Evolutionary conservation across 2,329 filamentous ascomycete species (phyloP), one percentile per base, ranked within the genome.

Genomic region (Neopestalotiopsis rosae): DNA sequence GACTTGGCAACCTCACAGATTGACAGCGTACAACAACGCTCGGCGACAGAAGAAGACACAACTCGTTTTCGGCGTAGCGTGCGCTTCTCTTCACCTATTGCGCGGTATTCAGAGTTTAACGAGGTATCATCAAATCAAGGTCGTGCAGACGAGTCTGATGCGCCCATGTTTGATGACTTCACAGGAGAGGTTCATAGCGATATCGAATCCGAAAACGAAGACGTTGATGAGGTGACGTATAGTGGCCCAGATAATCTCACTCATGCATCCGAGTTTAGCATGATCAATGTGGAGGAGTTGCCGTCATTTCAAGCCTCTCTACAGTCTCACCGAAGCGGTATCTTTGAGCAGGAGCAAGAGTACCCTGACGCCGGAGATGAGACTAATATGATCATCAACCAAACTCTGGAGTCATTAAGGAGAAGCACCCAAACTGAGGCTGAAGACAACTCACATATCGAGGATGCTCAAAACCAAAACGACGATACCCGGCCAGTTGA

Each of bases 201-300:
- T 52, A 40, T 70, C 17, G 73, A 72, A 40, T 78, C 77, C 3
- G 71, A 74, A 20, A 68, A 71, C 1, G 73, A 68, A 58, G 69
- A 70, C 40, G 57, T 34, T 5, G 72, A 72, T 17, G 71, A 59
- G 34, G 65, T 70, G 28, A 74, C 71, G 30, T 69, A 73, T 45
- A 72, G 71, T 52, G 69, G 74, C 56, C 76, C 75, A 70, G 74
- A 65, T 59, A 79, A 81, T 40, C 81, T 86, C 61, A 81, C 81
- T 4, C 81, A 86, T 62, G 79, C 79, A 2, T 79, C 78, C 17
- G 87, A 89, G 52, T 89, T 89, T 70, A 89, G 87, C 74, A 89
- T 89, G 86, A 89, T 89, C 68, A 86, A 86, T 40, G 82, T 88
- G 69, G 83, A 87, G 61, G 87, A 86, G 2, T 79, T 89, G 20